A percentile compares a stretch with the other conserved stretches of the same genome.
phyloP scores from a whole-genome alignment of 257 asterid species.

The Solanum ossicruentum region DNA sequence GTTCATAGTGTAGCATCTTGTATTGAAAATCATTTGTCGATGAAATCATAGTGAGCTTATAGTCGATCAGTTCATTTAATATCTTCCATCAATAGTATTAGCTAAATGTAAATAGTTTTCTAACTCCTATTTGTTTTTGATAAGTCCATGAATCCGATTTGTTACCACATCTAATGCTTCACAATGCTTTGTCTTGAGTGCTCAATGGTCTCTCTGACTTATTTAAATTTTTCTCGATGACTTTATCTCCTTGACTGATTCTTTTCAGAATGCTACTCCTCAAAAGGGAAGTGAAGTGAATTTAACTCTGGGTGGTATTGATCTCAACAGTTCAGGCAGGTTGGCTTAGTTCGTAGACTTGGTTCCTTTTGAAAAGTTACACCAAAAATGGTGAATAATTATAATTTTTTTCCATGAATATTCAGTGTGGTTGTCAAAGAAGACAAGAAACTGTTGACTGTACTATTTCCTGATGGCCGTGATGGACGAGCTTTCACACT shows the following conservation, averaged over 20 bases:
- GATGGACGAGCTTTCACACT: slow-evolving; percentile 98
- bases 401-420: slow-evolving; percentile 9
- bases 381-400: neutral
- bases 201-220: neutral
- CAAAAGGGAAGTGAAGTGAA: slow-evolving; percentile 80
- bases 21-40: neutral
- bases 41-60: neutral
- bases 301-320: slow-evolving; percentile 98
- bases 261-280: slow-evolving; percentile 56
- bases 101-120: neutral
- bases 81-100: neutral
- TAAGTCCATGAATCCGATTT: neutral
- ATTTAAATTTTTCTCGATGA: neutral
- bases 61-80: neutral
- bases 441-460: slow-evolving; percentile 90
- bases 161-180: neutral
- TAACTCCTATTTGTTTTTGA: neutral
- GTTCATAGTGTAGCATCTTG: neutral
- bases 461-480: slow-evolving; percentile 87
- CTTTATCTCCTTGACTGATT: neutral
- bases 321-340: slow-evolving; percentile 99
- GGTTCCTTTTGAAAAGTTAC: neutral
- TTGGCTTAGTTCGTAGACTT: slow-evolving; percentile 26
- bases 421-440: slow-evolving; percentile 94
- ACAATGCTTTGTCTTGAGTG: neutral